Conservation (phyloP, 495 filamentous ascomycete genomes). For the Friedmanniomyces simplex region DNA sequence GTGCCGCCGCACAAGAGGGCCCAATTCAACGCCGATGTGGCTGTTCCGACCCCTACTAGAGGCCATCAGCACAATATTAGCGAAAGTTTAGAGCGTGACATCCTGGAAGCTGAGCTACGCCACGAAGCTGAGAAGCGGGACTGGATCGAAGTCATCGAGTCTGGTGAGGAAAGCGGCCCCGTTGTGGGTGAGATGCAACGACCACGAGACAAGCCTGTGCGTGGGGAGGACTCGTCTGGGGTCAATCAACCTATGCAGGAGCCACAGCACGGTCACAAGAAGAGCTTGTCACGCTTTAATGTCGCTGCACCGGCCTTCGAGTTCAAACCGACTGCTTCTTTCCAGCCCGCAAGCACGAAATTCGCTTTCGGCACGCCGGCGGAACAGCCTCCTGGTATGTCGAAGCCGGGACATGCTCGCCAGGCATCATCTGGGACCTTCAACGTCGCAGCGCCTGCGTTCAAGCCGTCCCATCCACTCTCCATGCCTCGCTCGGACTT, state of each 20-base stretch:
- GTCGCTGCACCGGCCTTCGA: conserved; percentile 81
- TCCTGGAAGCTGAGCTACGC: conserved; percentile 78
- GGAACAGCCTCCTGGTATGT: conserved; percentile 25
- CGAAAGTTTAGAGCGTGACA: conserved; percentile 68
- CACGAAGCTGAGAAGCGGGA: conserved; percentile 26
- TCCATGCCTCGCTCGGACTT: conserved; percentile 40
- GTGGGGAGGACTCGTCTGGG: not conserved
- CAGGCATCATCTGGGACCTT: conserved; percentile 34
- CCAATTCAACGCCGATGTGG: conserved; percentile 45
- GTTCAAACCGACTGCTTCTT: conserved; percentile 57
- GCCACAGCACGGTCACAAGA: conserved; percentile 39
- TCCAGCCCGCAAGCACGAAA: conserved; percentile 47
- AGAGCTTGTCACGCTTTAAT: conserved; percentile 57
- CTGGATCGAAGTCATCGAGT: conserved; percentile 5
- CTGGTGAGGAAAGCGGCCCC: not conserved
- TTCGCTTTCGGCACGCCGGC: conserved; percentile 34
- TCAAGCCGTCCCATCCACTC: conserved; percentile 43
- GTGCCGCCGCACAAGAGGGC: conserved; percentile 26
- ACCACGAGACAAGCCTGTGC: not conserved
- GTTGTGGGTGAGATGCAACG: not conserved
- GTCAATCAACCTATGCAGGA: not conserved
- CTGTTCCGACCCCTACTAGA: conserved; percentile 50
- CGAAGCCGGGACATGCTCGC: conserved; percentile 18
- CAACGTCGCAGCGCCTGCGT: conserved; percentile 59
- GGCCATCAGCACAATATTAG: conserved; percentile 57